phyloP scores from a whole-genome alignment of 345 rosid genomes.

The Arabidopsis thaliana region TAIR10.1 NC_003074.8:20412001-20412500 shows the following conservation, averaged over 20 bases:
- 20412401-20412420: slow-evolving; percentile 43
- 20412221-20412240: neutral
- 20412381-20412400: slow-evolving; percentile 62
- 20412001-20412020: slow-evolving; percentile 76
- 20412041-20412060: slow-evolving; percentile 25
- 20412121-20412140: neutral
- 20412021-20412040: slow-evolving; percentile 76
- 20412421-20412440: slow-evolving; percentile 12
- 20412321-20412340: slow-evolving; percentile 54
- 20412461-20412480: slow-evolving; percentile 7
- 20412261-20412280: slow-evolving; percentile 75
- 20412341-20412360: slow-evolving; percentile 60
- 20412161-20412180: neutral
- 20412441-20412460: neutral
- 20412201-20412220: neutral
- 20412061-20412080: slow-evolving; percentile 6
- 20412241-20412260: slow-evolving; percentile 36
- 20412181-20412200: neutral
- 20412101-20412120: neutral
- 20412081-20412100: neutral
- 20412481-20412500: slow-evolving; percentile 26
- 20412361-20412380: slow-evolving; percentile 59
- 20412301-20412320: slow-evolving; percentile 47
- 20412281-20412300: slow-evolving; percentile 50
- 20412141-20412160: slow-evolving; percentile 6